These are phyloP conservation scores for Trichoderma polysporum DNA, from an alignment of 2,329 filamentous ascomycete genomes.

Conservation along the genomic window DNA sequence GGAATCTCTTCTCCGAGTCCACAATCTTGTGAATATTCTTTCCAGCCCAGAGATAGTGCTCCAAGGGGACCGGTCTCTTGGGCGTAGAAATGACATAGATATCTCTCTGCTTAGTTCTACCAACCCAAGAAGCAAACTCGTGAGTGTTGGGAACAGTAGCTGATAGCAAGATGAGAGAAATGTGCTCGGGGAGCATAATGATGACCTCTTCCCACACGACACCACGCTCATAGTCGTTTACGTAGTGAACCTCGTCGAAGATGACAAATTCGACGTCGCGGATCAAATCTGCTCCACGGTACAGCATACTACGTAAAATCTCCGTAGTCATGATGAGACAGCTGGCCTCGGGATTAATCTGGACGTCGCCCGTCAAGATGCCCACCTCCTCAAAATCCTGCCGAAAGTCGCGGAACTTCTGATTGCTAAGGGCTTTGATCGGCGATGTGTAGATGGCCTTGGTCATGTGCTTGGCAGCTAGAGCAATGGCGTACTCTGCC, in stretches of 20 bases:
- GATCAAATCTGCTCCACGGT: slow-evolving; percentile 91
- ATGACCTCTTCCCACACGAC: slow-evolving; percentile 99
- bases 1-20: slow-evolving; percentile 84
- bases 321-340: slow-evolving; percentile 99
- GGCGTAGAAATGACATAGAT: slow-evolving; percentile 98
- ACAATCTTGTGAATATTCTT: slow-evolving; percentile 95
- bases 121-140: slow-evolving; percentile 98
- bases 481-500: slow-evolving; percentile 93
- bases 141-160: slow-evolving; percentile 97
- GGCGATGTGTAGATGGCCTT: slow-evolving; percentile 99
- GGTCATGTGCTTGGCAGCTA: slow-evolving; percentile 98
- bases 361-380: slow-evolving; percentile 94
- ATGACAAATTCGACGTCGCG: slow-evolving; percentile 98
- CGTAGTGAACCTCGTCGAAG: slow-evolving; percentile 98
- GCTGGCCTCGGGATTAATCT: slow-evolving; percentile 95
- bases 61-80: slow-evolving; percentile 89
- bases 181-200: slow-evolving; percentile 97
- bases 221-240: slow-evolving; percentile 92
- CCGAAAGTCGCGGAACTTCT: slow-evolving; percentile 96
- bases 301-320: slow-evolving; percentile 96
- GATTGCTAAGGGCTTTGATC: slow-evolving; percentile 97
- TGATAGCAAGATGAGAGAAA: slow-evolving; percentile 90
- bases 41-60: slow-evolving; percentile 94
- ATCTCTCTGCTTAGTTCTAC: slow-evolving; percentile 95
- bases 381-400: slow-evolving; percentile 91